Conservation (phyloP, 306 rosid species). For the Alnus rubra region DNA sequence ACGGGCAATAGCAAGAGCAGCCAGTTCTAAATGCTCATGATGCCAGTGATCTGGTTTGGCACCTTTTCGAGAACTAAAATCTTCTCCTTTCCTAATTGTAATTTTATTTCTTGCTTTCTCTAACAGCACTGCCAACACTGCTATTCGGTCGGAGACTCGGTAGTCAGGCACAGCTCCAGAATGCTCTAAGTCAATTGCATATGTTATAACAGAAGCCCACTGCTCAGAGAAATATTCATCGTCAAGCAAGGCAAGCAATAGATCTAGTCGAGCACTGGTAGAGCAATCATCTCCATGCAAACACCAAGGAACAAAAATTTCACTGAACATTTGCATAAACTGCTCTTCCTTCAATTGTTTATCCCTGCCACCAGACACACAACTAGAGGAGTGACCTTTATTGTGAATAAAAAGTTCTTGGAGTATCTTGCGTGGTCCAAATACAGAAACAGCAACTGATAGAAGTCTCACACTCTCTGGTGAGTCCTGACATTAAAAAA, state of each 20-base stretch:
- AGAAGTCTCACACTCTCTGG: conserved; percentile 65
- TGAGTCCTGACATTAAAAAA: conserved; percentile 56
- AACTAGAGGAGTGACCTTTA: conserved; percentile 33
- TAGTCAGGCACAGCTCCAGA: conserved; percentile 44
- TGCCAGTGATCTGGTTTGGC: conserved; percentile 62
- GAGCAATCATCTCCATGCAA: conserved; percentile 54
- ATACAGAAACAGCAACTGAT: conserved; percentile 64
- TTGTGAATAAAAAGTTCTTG: conserved; percentile 53
- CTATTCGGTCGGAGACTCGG: conserved; percentile 50
- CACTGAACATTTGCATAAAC: conserved; percentile 75
- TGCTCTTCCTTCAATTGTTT: conserved; percentile 39
- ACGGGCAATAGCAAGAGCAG: conserved; percentile 61
- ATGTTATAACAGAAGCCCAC: conserved; percentile 64
- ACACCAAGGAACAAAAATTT: conserved; percentile 87
- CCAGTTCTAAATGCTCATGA: conserved; percentile 65
- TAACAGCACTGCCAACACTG: conserved; percentile 66
- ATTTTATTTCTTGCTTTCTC: conserved; percentile 65
- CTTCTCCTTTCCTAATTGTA: conserved; percentile 47
- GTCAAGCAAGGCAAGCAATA: conserved; percentile 75
- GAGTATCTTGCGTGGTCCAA: conserved; percentile 74
- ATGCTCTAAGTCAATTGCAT: conserved; percentile 49
- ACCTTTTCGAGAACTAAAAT: conserved; percentile 36
- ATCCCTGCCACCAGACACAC: conserved; percentile 37
- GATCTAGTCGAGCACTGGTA: conserved; percentile 63
- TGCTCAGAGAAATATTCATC: conserved; percentile 80